Conservation (phyloP, 228 moss, liverwort and hornwort genomes). For the Sphagnum fallax region DNA sequence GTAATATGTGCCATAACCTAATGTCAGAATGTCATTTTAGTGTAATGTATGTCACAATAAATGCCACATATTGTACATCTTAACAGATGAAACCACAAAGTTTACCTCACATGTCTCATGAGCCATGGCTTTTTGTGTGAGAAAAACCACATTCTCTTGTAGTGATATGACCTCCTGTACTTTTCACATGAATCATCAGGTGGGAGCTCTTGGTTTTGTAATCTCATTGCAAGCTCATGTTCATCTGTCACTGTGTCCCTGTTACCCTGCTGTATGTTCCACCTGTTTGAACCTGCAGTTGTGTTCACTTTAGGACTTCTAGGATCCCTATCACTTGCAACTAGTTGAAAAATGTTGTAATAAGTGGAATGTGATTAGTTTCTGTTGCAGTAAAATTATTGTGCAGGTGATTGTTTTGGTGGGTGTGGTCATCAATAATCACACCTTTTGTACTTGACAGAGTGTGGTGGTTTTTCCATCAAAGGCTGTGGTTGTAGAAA, state of each 20-base stretch:
- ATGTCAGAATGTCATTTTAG: no score
- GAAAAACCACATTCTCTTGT: no score
- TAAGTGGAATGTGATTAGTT: not conserved
- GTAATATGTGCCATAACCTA: no score
- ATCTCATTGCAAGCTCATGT: constrained; percentile 83
- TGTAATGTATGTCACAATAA: no score
- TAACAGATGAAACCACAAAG: no score
- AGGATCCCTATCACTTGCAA: not conserved
- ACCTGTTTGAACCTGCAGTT: no score
- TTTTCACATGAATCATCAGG: constrained; percentile 76
- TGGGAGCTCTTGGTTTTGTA: constrained; percentile 68
- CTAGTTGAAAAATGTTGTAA: not conserved
- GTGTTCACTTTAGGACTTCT: no score
- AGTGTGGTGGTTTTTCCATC: constrained; percentile 87
- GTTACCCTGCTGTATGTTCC: constrained; percentile 62
- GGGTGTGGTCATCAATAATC: not conserved
- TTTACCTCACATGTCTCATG: no score
- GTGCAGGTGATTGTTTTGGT: no score
- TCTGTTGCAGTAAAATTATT: not conserved
- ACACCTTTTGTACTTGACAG: constrained; percentile 25
- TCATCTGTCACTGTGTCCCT: constrained; percentile 83
- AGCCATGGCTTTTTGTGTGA: no score
- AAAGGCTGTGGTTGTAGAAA: constrained; percentile 84
- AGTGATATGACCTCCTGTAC: constrained; percentile 33
- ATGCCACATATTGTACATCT: no score